Evolutionary conservation across 306 rosid genomes (phyloP).

Genomic region (Prunus armeniaca): DNA sequence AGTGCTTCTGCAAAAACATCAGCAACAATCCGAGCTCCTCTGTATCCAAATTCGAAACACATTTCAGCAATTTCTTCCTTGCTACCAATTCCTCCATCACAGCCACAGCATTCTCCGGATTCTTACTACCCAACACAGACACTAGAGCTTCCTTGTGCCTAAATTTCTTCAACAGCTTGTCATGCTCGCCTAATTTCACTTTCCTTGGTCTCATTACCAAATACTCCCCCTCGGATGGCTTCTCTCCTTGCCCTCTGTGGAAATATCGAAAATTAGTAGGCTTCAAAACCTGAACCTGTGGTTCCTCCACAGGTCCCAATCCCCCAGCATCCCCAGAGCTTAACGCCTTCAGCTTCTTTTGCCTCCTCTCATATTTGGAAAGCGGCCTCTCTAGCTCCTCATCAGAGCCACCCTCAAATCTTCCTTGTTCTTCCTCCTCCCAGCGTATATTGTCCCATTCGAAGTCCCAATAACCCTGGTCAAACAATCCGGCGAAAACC

Average conservation of each 20-base stretch:
- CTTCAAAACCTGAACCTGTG: slow-evolving; percentile 42
- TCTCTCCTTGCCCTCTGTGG: slow-evolving; percentile 79
- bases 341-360: slow-evolving; percentile 4
- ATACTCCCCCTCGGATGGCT: slow-evolving; percentile 64
- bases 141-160: slow-evolving; percentile 81
- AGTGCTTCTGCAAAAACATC: slow-evolving; percentile 61
- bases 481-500: slow-evolving; percentile 50
- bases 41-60: slow-evolving; percentile 54
- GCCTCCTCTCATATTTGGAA: slow-evolving; percentile 1
- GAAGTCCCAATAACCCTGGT: slow-evolving; percentile 77
- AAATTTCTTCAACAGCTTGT: slow-evolving; percentile 75
- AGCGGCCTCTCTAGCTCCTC: slow-evolving; percentile 10
- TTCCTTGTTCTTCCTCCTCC: slow-evolving; percentile 60
- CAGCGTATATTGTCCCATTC: slow-evolving; percentile 72
- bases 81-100: slow-evolving; percentile 90
- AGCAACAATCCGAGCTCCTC: slow-evolving; percentile 62
- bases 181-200: slow-evolving; percentile 60
- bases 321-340: slow-evolving; percentile 29
- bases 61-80: slow-evolving; percentile 68
- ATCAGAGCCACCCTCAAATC: slow-evolving; percentile 25
- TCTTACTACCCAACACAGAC: slow-evolving; percentile 56
- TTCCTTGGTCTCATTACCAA: slow-evolving; percentile 52
- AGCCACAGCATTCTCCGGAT: slow-evolving; percentile 73
- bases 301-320: slow-evolving; percentile 29
- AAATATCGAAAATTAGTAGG: slow-evolving; percentile 68